phyloP scores from a whole-genome alignment of 805 yeast species.

The Candida xyloterini region DNA sequence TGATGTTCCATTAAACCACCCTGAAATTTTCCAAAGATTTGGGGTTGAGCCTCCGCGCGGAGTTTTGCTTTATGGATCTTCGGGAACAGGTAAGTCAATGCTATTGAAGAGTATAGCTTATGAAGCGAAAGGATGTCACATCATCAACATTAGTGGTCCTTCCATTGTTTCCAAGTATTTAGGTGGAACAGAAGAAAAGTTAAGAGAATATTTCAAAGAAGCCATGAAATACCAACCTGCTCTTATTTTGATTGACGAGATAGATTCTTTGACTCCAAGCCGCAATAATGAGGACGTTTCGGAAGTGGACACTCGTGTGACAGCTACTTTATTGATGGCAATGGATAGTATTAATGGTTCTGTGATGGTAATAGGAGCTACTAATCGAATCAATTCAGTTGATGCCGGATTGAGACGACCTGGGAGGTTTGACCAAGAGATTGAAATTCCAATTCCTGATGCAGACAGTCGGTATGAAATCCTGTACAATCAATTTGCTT shows the following conservation, averaged over 20 bases:
- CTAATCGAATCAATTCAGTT: slow-evolving; percentile 86
- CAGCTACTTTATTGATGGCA: slow-evolving; percentile 79
- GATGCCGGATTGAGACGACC: slow-evolving; percentile 91
- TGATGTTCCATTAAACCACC: slow-evolving; percentile 76
- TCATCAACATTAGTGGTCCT: slow-evolving; percentile 84
- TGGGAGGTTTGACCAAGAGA: slow-evolving; percentile 90
- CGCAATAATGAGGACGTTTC: slow-evolving; percentile 83
- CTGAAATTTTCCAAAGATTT: slow-evolving; percentile 73
- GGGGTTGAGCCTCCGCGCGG: slow-evolving; percentile 94
- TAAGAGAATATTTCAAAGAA: slow-evolving; percentile 80
- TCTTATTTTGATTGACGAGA: slow-evolving; percentile 85
- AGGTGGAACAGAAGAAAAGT: slow-evolving; percentile 88
- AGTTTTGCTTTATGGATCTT: slow-evolving; percentile 90
- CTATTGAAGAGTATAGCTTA: slow-evolving; percentile 77
- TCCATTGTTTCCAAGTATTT: slow-evolving; percentile 87
- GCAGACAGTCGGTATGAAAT: slow-evolving; percentile 74
- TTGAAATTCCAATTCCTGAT: slow-evolving; percentile 93
- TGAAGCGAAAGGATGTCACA: slow-evolving; percentile 71
- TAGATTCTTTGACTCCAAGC: slow-evolving; percentile 87
- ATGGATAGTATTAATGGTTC: slow-evolving; percentile 74
- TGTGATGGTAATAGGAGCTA: slow-evolving; percentile 80
- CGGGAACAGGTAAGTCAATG: slow-evolving; percentile 97
- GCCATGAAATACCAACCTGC: slow-evolving; percentile 86
- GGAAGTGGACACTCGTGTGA: slow-evolving; percentile 86
- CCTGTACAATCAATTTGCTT: slow-evolving; percentile 55